Base-by-base conservation (phyloP, 1,139 yeast genomes). In the Zhuliangozyma blackwelliae region DNA sequence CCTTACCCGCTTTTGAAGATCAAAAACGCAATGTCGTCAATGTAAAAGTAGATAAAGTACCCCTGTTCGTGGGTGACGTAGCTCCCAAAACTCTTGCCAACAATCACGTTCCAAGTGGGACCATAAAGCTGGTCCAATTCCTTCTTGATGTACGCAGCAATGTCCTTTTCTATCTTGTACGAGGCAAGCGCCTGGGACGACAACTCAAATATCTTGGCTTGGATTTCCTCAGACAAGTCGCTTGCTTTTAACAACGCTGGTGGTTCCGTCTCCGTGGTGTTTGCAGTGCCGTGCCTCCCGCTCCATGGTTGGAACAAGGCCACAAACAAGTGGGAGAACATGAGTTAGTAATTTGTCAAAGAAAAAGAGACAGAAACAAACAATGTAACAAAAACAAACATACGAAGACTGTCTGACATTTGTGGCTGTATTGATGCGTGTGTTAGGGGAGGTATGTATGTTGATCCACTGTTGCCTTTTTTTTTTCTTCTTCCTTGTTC, bases 91-190 rank as follows among this genome's bases (percentile, higher is more conserved):
- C 85, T 85, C 59, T 82, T 80, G 25, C 98, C 99, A 36, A 89
- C 97, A 41, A 92, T 79, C 25, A 89, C 94, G 58, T 92, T 97
- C 98, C 98, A 92, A 20, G 95, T 80, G 32, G 84, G 77, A 1
- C 96, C 96, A 50, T 74, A 83, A 40, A 63, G 50, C 36, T 63
- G 65, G 45, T 76, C 72, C 57, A 75, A 63, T 49, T 82, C 88
- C 54, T 85, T 86, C 65, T 92, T 92, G 46, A 90, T 67, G 45
- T 67, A 74, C 0, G 88, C 80, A 11, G 98, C 97, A 33, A 88
- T 72, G 46, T 90, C 97, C 51, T 83, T 75, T 44, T 81, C 84
- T 29, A 77, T 57, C 35, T 65, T 59, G 52, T 71, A 70, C 8
- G 38, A 34, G 25, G 66, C 53, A 25, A 54, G 40, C 3, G 86